Conservation (phyloP, 192 early-diverging fungal genomes). For the Jimgerdemannia lactiflua region DNA sequence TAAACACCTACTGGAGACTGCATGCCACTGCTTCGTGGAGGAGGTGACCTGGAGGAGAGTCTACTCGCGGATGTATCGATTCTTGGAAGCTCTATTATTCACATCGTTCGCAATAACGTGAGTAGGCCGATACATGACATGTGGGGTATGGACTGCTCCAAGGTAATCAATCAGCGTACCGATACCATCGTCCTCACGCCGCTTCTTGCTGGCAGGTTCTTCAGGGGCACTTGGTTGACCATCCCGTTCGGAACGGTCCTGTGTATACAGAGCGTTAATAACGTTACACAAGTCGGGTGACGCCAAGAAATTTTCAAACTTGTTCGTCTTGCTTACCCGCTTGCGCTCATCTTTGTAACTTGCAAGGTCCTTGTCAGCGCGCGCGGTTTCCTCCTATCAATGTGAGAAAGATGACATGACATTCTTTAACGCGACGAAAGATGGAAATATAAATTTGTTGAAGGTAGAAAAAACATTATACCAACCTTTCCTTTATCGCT, state of each 20-base stretch:
- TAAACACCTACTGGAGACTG: not conserved
- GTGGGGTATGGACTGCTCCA: too few species aligned
- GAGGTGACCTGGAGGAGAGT: not conserved
- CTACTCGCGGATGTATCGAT: not conserved
- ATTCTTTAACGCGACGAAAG: too few species aligned
- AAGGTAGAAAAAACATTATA: too few species aligned
- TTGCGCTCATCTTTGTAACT: too few species aligned
- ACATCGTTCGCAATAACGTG: too few species aligned
- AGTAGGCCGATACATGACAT: too few species aligned
- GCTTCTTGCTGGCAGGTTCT: not conserved
- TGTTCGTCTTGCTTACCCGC: too few species aligned
- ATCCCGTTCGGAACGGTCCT: not conserved
- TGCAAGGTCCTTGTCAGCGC: too few species aligned
- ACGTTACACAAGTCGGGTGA: not conserved
- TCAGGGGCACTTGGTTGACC: not conserved
- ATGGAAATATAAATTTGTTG: too few species aligned
- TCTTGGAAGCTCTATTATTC: not conserved
- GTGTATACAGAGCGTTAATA: not conserved
- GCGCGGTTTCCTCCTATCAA: too few species aligned
- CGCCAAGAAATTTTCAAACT: not conserved
- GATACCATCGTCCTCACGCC: not conserved
- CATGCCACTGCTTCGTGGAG: not conserved
- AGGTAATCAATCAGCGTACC: not conserved
- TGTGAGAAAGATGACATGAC: too few species aligned
- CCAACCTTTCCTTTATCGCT: too few species aligned